Evolutionary conservation across 352 stramenopile genomes (phyloP), one percentile per base, ranked within the genome.

Genomic region (Pythium phragmiticola): DNA sequence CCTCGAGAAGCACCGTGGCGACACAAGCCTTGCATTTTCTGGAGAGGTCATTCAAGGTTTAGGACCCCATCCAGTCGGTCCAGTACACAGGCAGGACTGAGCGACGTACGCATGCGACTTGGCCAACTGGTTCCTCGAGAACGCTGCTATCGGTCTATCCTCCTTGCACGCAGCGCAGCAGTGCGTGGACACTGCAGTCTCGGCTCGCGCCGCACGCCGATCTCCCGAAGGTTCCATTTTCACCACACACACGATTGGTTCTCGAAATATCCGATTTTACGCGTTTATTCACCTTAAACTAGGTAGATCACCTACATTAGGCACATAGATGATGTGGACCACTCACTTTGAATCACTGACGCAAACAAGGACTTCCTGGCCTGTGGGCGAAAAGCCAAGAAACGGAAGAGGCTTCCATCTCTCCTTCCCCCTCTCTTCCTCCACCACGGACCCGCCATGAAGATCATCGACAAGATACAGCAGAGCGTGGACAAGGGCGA

Each of bases 391-490:
- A 28, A 52, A 52, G 23, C 43, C 34, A 39, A 53, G 47, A 36
- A 30, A 53, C 47, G 47, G 23, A 53, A 53, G n/a, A 50, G 37
- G 6, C 23, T 12, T n/a, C 50, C 12, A 17, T 19, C 36, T 30
- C 26, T 3, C 16, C 37, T 59, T 45, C 50, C 34, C 34, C 8
- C 26, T 41, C 28, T 41, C 48, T 39, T n/a, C 28, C 16, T 41
- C 26, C 21, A 16, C 23, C 16, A 0, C 9, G 2, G 1, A 8
- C 49, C 7, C 52, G 54, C 43, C 34, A 94, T 95, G 87, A 92
- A 92, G 73, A 86, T 95, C 73, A 84, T 89, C 68, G 88, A 96
- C 68, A 96, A 96, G 81, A 97, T 72, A 53, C 53, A 63, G 46
- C 58, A 66, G 53, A 62, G 46, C 48, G 19, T 64, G 19, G 63